A percentile compares a stretch with the other conserved stretches of the same genome.
phyloP scores from a whole-genome alignment of 768 basidiomycete species.

The Phlebiopsis gigantea region DNA sequence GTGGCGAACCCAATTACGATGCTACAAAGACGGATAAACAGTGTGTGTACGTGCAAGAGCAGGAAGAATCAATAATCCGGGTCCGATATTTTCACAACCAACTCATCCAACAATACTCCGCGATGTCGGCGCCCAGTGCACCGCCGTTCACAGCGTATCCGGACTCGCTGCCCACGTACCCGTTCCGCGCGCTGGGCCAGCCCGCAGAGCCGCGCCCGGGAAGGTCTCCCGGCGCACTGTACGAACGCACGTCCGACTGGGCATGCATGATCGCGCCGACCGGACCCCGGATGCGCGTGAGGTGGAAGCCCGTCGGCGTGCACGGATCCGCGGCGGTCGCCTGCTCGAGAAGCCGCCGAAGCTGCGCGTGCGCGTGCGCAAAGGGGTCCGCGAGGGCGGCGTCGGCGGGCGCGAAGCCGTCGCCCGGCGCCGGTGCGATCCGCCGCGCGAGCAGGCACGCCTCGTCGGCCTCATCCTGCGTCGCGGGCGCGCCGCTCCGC shows the following conservation, averaged over 20 bases:
- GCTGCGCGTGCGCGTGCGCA: slow-evolving; percentile 19
- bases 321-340: slow-evolving; percentile 16
- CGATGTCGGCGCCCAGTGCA: slow-evolving; percentile 17
- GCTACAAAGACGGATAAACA: background rate
- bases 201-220: background rate
- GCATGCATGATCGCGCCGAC: slow-evolving; percentile 9
- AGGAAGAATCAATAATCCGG: background rate
- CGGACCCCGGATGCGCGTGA: slow-evolving; percentile 13
- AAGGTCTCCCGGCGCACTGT: slow-evolving; percentile 6
- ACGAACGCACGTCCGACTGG: slow-evolving; percentile 12
- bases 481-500: slow-evolving; percentile 19
- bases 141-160: background rate
- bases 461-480: slow-evolving; percentile 16
- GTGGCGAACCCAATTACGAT: background rate
- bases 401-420: background rate
- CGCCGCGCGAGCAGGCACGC: slow-evolving; percentile 20
- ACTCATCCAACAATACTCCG: slow-evolving; percentile 25
- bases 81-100: slow-evolving; percentile 17
- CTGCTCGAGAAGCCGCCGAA: slow-evolving; percentile 19
- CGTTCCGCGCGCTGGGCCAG: background rate
- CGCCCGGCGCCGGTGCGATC: slow-evolving; percentile 10
- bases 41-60: no score
- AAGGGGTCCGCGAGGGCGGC: slow-evolving; percentile 16
- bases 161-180: background rate
- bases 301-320: slow-evolving; percentile 10